phyloP scores from a whole-genome alignment of 495 filamentous ascomycete genomes.

The Aspergillus nidulans region DNA sequence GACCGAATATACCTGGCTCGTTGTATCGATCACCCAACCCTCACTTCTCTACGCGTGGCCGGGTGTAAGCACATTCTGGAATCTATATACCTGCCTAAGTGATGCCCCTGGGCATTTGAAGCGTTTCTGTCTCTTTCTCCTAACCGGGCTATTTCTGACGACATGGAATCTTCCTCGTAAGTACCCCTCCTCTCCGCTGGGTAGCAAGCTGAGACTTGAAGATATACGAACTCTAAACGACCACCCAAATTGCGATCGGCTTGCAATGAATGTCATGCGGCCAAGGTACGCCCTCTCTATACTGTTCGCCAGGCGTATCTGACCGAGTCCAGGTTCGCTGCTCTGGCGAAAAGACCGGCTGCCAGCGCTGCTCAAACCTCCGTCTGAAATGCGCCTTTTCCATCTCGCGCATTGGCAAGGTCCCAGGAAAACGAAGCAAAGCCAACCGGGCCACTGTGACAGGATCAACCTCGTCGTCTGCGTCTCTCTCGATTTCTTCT shows the following conservation, averaged over 20 bases:
- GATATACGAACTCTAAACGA: constrained; percentile 10
- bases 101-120: neutral
- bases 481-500: neutral
- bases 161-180: constrained; percentile 2
- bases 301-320: neutral
- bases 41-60: neutral
- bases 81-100: constrained; percentile 1
- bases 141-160: neutral
- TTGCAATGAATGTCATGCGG: constrained; percentile 20
- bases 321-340: constrained; percentile 13
- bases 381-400: constrained; percentile 15
- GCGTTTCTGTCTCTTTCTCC: neutral
- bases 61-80: neutral
- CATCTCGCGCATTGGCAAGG: constrained; percentile 18
- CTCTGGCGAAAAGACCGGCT: constrained; percentile 20
- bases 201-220: neutral
- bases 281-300: constrained; percentile 8
- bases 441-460: constrained; percentile 14
- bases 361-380: constrained; percentile 16
- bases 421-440: constrained; percentile 19
- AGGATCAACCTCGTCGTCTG: constrained; percentile 1
- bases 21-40: constrained; percentile 5
- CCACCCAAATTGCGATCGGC: constrained; percentile 18
- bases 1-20: constrained; percentile 7
- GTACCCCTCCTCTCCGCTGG: neutral